Conservation (phyloP, 2,329 filamentous ascomycete genomes). For the Verticillium albo-atrum region DNA sequence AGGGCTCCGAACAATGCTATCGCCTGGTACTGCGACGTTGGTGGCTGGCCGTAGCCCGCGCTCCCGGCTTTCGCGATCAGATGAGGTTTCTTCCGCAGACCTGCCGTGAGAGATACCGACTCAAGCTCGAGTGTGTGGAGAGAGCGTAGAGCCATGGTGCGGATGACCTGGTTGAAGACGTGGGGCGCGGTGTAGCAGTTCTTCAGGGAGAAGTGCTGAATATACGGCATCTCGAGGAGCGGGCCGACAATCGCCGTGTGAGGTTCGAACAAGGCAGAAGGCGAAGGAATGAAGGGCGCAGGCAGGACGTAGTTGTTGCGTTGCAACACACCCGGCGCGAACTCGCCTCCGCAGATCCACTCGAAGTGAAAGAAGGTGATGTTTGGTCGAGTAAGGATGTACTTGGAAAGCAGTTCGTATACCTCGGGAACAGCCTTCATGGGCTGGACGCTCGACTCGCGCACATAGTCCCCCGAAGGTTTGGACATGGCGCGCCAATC, state of each 20-base stretch:
- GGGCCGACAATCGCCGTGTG: slow-evolving; percentile 26
- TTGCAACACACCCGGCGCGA: slow-evolving; percentile 55
- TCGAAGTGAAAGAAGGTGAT: slow-evolving; percentile 60
- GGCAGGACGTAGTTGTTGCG: slow-evolving; percentile 60
- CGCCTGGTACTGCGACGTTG: no score
- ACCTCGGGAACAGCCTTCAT: slow-evolving; percentile 46
- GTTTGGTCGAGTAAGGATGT: slow-evolving; percentile 40
- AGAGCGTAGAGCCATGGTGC: slow-evolving; percentile 36
- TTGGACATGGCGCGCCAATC: slow-evolving; percentile 60
- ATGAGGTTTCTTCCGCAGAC: slow-evolving; percentile 14
- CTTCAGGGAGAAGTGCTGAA: slow-evolving; percentile 57
- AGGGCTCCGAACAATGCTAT: background rate
- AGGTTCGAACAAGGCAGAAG: slow-evolving; percentile 22
- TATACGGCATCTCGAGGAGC: slow-evolving; percentile 48
- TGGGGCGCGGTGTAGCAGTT: slow-evolving; percentile 66
- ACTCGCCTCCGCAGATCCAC: slow-evolving; percentile 65
- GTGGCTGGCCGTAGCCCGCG: no score
- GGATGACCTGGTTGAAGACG: slow-evolving; percentile 48
- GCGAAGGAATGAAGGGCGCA: slow-evolving; percentile 44
- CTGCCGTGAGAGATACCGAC: slow-evolving; percentile 59
- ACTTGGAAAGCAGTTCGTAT: slow-evolving; percentile 44
- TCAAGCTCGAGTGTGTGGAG: slow-evolving; percentile 55
- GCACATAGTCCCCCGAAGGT: slow-evolving; percentile 41
- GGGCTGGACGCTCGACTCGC: slow-evolving; percentile 44
- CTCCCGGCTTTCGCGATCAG: slow-evolving; percentile 15